phyloP scores from a whole-genome alignment of 805 yeast genomes.

The Metschnikowia kunwiensis region DNA sequence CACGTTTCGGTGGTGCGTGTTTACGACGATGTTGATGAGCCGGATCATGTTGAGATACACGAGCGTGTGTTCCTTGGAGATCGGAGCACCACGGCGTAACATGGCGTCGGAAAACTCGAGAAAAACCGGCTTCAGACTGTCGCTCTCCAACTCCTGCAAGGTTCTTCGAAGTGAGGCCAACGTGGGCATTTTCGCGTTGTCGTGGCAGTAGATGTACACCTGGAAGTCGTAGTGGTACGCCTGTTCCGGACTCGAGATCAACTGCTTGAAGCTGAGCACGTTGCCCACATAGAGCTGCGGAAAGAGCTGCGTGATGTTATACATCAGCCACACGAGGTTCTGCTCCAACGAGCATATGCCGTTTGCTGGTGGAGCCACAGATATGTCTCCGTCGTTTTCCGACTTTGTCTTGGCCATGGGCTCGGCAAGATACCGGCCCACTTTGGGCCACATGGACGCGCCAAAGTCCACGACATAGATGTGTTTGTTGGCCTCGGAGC shows the following conservation, averaged over 20 bases:
- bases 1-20: conserved; percentile 20
- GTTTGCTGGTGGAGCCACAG: background rate
- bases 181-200: conserved; percentile 20
- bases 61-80: conserved; percentile 26
- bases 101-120: conserved; percentile 37
- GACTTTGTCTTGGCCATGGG: background rate
- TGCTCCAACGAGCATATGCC: conserved; percentile 30
- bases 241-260: conserved; percentile 9
- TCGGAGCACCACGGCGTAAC: conserved; percentile 18
- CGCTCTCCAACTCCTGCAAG: conserved; percentile 10
- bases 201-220: conserved; percentile 22
- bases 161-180: conserved; percentile 12
- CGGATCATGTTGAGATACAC: conserved; percentile 30
- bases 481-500: conserved; percentile 1
- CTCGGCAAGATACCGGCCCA: conserved; percentile 5
- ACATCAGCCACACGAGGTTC: conserved; percentile 32
- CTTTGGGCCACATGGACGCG: conserved; percentile 2
- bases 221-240: conserved; percentile 14
- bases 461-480: conserved; percentile 14
- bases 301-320: conserved; percentile 28
- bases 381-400: background rate
- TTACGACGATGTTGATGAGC: conserved; percentile 23
- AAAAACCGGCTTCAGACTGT: conserved; percentile 16
- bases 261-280: conserved; percentile 27
- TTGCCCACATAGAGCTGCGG: conserved; percentile 32